Evolutionary conservation across 306 rosid genomes (phyloP), one percentile per base, ranked within the genome.

Genomic region (Cicer bijugum): DNA sequence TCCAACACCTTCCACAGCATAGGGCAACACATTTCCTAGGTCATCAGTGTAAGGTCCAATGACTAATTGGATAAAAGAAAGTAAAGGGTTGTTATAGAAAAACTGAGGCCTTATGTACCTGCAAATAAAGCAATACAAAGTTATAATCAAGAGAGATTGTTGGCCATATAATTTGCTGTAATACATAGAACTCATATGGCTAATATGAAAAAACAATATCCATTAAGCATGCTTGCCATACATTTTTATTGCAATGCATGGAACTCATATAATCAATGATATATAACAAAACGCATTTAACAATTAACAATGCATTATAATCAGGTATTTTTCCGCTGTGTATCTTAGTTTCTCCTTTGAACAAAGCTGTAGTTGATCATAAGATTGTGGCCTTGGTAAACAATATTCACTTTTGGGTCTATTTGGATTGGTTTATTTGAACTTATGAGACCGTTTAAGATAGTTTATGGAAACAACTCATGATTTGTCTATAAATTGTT

Each of bases 1-100:
- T 76, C 98, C 97, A 37, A 91, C 98, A 45, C 98, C 98, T 82
- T 93, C 98, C 46, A 89, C 97, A 0, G 98, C 98, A 80, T 93
- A 88, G 2, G 98, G 98, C 59, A 93, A 58, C 62, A 93, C 98
- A 82, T 91, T 93, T 62, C 98, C 98, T 59, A 93, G 96, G 84
- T 93, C 98, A 68, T 93, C 98, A 1, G 93, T 20, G 70, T 93
- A 93, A 12, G 98, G 98, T 17, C 98, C 98, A 56, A 93, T 86
- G 46, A 91, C 97, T 45, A 77, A 85, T 75, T 93, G 89, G 82
- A 93, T 64, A 75, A 93, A 89, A 14, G 96, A 93, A 71, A 93
- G 96, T 72, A 93, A 86, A 28, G 98, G 97, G 44, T 93, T 93
- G 84, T 91, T 88, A 51, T 88, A 91, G 82, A 93, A 91, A 82